phyloP scores from a whole-genome alignment of 495 filamentous ascomycete species.

The Friedmanniomyces endolithicus region DNA sequence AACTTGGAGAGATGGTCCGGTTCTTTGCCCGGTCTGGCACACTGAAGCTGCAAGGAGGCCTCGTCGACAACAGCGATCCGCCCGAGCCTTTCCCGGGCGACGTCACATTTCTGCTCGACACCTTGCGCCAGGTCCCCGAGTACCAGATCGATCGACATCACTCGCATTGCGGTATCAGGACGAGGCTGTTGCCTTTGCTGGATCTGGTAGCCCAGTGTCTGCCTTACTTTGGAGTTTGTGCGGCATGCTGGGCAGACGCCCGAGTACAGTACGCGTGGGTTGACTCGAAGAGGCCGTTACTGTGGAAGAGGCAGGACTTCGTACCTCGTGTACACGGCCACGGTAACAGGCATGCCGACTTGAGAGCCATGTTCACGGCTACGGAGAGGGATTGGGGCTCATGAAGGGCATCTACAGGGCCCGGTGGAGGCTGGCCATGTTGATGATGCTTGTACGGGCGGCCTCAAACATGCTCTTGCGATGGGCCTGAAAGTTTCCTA shows the following conservation, averaged over 20 bases:
- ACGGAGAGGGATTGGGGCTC: slow-evolving; percentile 43
- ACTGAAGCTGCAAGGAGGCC: slow-evolving; percentile 31
- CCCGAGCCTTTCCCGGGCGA: slow-evolving; percentile 32
- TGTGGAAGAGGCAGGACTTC: slow-evolving; percentile 30
- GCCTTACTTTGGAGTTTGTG: slow-evolving; percentile 34
- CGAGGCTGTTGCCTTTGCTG: slow-evolving; percentile 52
- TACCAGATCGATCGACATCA: slow-evolving; percentile 76
- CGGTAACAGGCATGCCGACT: slow-evolving; percentile 30
- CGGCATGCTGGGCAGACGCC: slow-evolving; percentile 34
- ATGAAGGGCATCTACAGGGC: background rate
- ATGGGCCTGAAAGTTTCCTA: too few relatives aligned
- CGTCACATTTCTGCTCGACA: slow-evolving; percentile 40
- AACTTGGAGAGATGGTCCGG: slow-evolving; percentile 73
- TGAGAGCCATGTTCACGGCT: slow-evolving; percentile 45
- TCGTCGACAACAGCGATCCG: slow-evolving; percentile 24
- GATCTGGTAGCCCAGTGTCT: slow-evolving; percentile 44
- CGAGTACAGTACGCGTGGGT: slow-evolving; percentile 27
- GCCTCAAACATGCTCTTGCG: too few relatives aligned
- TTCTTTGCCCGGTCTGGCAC: slow-evolving; percentile 48
- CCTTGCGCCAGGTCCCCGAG: slow-evolving; percentile 49
- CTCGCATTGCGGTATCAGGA: slow-evolving; percentile 61
- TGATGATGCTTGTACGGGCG: too few relatives aligned
- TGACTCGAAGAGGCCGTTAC: slow-evolving; percentile 26
- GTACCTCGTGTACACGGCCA: slow-evolving; percentile 27
- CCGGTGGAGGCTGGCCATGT: too few relatives aligned